Evolutionary conservation across 352 stramenopile species (phyloP).

Genomic region (Phytopythium montanum): DNA sequence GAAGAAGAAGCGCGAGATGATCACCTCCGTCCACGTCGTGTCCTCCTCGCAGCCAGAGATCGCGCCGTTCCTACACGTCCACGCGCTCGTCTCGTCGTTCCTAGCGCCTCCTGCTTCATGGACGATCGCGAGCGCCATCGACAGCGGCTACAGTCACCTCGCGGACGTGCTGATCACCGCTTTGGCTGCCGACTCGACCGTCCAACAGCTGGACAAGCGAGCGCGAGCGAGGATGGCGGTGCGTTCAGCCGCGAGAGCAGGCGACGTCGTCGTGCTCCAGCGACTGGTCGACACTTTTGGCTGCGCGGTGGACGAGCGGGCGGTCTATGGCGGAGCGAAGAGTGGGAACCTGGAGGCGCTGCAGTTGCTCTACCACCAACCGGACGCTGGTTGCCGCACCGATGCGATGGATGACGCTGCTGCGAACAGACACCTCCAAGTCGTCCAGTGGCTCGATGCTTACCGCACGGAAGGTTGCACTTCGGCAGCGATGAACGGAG

Average conservation of each 20-base stretch:
- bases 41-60: background rate
- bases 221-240: background rate
- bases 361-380: too few species aligned
- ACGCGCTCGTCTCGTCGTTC: background rate
- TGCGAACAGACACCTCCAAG: background rate
- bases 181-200: background rate
- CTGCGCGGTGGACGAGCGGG: too few species aligned
- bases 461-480: background rate
- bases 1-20: too few species aligned
- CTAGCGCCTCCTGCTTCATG: background rate
- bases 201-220: background rate
- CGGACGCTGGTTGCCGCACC: background rate
- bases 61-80: background rate
- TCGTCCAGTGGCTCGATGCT: background rate
- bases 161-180: background rate
- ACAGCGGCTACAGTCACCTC: background rate
- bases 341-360: too few species aligned
- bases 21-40: background rate
- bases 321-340: too few species aligned
- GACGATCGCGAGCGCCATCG: background rate
- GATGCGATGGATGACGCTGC: background rate
- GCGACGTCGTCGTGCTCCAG: too few species aligned
- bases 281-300: background rate
- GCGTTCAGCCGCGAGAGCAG: too few species aligned
- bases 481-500: background rate